phyloP scores from a whole-genome alignment of 805 yeast genomes.

The Pichia scutulata region DNA sequence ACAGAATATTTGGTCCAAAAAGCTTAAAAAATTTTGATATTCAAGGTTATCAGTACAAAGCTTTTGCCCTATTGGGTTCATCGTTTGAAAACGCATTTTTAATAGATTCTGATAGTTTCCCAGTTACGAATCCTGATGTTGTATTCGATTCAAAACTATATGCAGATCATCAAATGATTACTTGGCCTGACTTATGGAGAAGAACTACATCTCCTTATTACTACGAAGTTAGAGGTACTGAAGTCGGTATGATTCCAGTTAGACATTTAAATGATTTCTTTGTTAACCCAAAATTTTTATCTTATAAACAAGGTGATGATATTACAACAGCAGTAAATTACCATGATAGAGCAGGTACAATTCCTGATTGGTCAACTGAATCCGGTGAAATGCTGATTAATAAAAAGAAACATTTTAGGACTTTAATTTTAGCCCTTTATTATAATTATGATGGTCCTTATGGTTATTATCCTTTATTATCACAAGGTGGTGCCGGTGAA shows the following conservation, averaged over 20 bases:
- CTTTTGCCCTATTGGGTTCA: slow-evolving; percentile 63
- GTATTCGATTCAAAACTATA: slow-evolving; percentile 55
- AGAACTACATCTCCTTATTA: slow-evolving; percentile 70
- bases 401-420: slow-evolving; percentile 45
- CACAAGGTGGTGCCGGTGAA: slow-evolving; percentile 62
- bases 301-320: slow-evolving; percentile 30
- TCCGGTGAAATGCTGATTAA: slow-evolving; percentile 58
- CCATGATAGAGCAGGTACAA: slow-evolving; percentile 60
- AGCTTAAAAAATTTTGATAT: slow-evolving; percentile 42
- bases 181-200: slow-evolving; percentile 90
- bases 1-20: slow-evolving; percentile 50
- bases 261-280: slow-evolving; percentile 27
- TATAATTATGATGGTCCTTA: slow-evolving; percentile 56
- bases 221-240: slow-evolving; percentile 59
- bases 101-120: slow-evolving; percentile 71
- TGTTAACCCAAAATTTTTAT: slow-evolving; percentile 25
- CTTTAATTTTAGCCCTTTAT: slow-evolving; percentile 48
- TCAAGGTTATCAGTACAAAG: slow-evolving; percentile 61
- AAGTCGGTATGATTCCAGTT: slow-evolving; percentile 30
- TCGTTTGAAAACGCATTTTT: slow-evolving; percentile 64
- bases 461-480: slow-evolving; percentile 48
- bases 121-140: slow-evolving; percentile 55
- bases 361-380: slow-evolving; percentile 63
- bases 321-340: slow-evolving; percentile 32
- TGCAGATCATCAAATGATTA: slow-evolving; percentile 39